phyloP scores from a whole-genome alignment of 176 grass and related monocot genomes.

The Phyllostachys edulis region DNA sequence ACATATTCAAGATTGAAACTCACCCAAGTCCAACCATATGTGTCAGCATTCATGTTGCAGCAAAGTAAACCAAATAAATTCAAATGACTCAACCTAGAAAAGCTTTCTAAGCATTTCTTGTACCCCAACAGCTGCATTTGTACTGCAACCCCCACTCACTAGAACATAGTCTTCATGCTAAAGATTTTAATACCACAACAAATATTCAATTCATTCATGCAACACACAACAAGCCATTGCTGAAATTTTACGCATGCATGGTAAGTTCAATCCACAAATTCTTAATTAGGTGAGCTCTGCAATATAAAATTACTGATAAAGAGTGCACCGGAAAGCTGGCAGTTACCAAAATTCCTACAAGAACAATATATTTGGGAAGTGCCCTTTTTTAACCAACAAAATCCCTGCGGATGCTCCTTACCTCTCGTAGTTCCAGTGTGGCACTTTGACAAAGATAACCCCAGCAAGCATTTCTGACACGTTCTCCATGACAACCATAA shows the following conservation, averaged over 20 bases:
- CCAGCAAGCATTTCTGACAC: slow-evolving; percentile 96
- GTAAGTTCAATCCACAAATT: slow-evolving; percentile 4
- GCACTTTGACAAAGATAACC: slow-evolving; percentile 99
- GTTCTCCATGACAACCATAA: slow-evolving; percentile 88
- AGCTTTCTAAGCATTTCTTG: background rate
- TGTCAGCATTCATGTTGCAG: slow-evolving; percentile 1
- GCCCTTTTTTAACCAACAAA: slow-evolving; percentile 15
- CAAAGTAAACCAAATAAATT: background rate
- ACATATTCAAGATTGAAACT: slow-evolving; percentile 5
- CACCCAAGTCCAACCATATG: background rate
- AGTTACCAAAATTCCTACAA: background rate
- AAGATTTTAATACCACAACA: slow-evolving; percentile 7
- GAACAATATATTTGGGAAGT: background rate
- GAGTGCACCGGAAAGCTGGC: background rate
- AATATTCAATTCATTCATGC: background rate
- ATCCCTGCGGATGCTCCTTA: background rate
- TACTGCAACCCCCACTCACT: background rate
- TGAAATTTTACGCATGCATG: background rate
- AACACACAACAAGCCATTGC: background rate
- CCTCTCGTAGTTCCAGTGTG: slow-evolving; percentile 80
- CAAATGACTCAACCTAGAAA: background rate
- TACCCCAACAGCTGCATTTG: background rate
- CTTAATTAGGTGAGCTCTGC: background rate
- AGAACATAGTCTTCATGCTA: background rate
- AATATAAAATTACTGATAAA: background rate